Conservation (phyloP, 805 yeast species). For the Kuraishia borneana region DNA sequence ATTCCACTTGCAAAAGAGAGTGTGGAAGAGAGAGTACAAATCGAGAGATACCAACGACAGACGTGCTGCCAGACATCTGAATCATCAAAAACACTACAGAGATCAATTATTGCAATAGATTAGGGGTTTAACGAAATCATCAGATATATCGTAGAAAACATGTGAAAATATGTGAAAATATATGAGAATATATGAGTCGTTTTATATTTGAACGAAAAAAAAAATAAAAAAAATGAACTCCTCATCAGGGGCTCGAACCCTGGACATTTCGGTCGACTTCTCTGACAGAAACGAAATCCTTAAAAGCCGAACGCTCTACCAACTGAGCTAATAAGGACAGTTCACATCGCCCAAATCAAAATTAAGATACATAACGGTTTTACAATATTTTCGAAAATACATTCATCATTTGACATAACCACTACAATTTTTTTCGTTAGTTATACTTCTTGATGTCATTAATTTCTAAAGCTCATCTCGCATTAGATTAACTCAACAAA, state of each 20-base stretch:
- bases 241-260: constrained; percentile 55
- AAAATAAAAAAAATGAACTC: constrained; percentile 17
- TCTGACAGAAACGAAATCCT: constrained; percentile 12
- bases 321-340: constrained; percentile 47
- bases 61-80: constrained; percentile 57
- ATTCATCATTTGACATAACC: no score
- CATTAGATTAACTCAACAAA: no score
- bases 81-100: constrained; percentile 77
- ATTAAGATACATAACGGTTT: no score
- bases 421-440: no score
- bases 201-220: not conserved
- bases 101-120: constrained; percentile 48
- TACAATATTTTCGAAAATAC: no score
- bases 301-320: constrained; percentile 65
- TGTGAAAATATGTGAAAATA: not conserved
- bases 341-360: no score
- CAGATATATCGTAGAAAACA: not conserved
- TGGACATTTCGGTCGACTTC: constrained; percentile 44
- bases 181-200: not conserved
- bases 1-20: constrained; percentile 35
- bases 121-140: not conserved
- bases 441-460: no score
- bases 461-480: no score
- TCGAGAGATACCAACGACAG: constrained; percentile 38
- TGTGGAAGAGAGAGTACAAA: constrained; percentile 47